Evolutionary conservation across 1,284 basidiomycete genomes (phyloP), one percentile per base, ranked within the genome.

Genomic region (Trametes sp.): DNA sequence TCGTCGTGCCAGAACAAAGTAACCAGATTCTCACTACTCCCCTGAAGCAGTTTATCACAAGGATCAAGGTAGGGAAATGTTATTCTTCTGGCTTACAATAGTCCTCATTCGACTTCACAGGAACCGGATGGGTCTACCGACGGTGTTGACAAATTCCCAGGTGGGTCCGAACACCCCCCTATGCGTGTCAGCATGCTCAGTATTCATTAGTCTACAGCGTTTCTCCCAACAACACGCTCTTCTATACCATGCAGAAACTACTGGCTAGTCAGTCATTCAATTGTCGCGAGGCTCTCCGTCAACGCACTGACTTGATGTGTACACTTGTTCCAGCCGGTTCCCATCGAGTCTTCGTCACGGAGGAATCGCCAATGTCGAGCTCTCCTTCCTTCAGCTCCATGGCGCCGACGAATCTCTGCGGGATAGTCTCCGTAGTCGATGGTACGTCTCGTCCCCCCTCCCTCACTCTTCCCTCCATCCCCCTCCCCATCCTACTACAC

Each of bases 391-490:
- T 80, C 21, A 66, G 80, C 51, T 75, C 82, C 19, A 75, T 79
- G 6, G 69, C 70, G 23, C 57, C 73, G 73, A 81, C 83, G n/a
- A 85, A 82, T 65, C 79, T 90, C 10, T 86, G 81, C 8, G 90
- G 90, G 10, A 84, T 93, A 36, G 87, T 92, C 13, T 93, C 91
- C n/a, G 84, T 89, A 59, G 89, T 92, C 28, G 90, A 93, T 70
- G 86, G 90, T 93, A 70, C 64, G 85, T 66, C 23, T n/a, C 36
- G 2, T 28, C 14, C 7, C 10, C 11, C 24, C 19, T 29, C n/a
- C 62, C 16, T 14, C 14, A 16, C 4, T 41, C 10, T n/a, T 19
- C 13, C 38, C n/a, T n/a, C n/a, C 14, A 19, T 19, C 4, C 38
- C 38, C 38, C 14, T 38, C 33, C 38, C 55, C 10, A 41, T 16